Base-by-base conservation (phyloP, 2,329 filamentous ascomycete genomes). In the Ceratocystis lukuohia region DNA sequence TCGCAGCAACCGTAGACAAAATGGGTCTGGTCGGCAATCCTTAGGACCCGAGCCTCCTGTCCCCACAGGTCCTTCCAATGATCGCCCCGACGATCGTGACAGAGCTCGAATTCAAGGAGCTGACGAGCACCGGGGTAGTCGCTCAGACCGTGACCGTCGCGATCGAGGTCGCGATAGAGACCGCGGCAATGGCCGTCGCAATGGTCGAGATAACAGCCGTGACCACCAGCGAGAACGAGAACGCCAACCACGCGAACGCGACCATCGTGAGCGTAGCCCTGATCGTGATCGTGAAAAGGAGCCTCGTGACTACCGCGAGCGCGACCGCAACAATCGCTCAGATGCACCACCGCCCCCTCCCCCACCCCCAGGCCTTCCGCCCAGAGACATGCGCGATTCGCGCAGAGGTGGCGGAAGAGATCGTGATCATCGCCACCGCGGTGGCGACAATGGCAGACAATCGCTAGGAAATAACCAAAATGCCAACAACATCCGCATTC, bases 231-330 rank as follows among this genome's bases (percentile, higher is more conserved):
- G 77, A 45, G 76, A 78, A n/a, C 75, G 77, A 46, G 76, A 77
- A 1, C 70, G 71, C 46, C 70, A 73, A 41, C 72, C 73, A 22
- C 71, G 72, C 10, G 73, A 76, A 5, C 71, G 74, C 62, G 72
- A 74, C 67, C 74, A 80, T 48, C 74, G 70, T n/a, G 80, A 83
- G 62, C 76, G 78, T 25, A 81, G 76, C 68, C 71, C 75, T 5
- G 76, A 76, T 12, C 77, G 80, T 46, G 80, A 82, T 8, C 74
- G 78, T 28, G 77, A 80, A 17, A 80, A 80, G 69, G 78, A 80
- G 7, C 73, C 75, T 50, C 74, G 76, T 37, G 78, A 80, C 56
- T 74, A 79, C 67, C 75, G 79, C 33, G 79, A 81, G 15, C 59
- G 67, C 28, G 67, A 64, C 12, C 62, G 62, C 7, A 28, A 25